Evolutionary conservation across 129 eudicot species (phyloP), one percentile per base, ranked within the genome.

Genomic region (Calendula officinalis): DNA sequence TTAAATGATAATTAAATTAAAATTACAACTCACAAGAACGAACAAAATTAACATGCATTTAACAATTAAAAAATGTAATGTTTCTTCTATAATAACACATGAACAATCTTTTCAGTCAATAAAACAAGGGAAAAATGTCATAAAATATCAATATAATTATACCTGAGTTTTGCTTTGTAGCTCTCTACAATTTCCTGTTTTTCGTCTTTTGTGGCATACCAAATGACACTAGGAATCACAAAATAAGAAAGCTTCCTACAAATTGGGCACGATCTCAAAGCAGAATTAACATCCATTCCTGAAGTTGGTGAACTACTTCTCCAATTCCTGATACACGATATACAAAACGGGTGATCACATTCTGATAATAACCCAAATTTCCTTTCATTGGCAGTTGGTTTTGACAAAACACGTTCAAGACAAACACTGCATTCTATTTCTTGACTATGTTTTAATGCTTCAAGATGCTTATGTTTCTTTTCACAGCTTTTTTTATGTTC

Each of bases 391-490:
- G 80, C 64, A 7, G 87, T 77, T 32, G 89, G 83, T 56, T 92
- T 92, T 40, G 78, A 67, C 52, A 85, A 81, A 37, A 92, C 95
- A 67, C 86, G 85, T 73, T 92, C 98, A 63, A 92, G 88, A 66
- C 98, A 92, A 64, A 92, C 98, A 67, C 88, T 66, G 75, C 98
- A 92, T 60, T 92, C 98, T 60, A 92, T 92, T 67, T 88, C 98
- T 85, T 88, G 96, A 81, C 98, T 92, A n/a, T 60, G 96, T 55
- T 84, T 88, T 56, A 92, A 70, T 2, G 89, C 78, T 69, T 88
- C 96, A 41, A 81, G 72, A 50, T 81, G 84, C 56, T 74, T 88
- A 64, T 87, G 91, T 79, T 75, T 79, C 73, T 81, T 85, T 81
- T 81, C 79, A 73, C 98, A 92, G 3, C 65, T 47, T 75, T 40